Conservation (phyloP, 495 filamentous ascomycete species). For the Margaritispora aquatica region DNA sequence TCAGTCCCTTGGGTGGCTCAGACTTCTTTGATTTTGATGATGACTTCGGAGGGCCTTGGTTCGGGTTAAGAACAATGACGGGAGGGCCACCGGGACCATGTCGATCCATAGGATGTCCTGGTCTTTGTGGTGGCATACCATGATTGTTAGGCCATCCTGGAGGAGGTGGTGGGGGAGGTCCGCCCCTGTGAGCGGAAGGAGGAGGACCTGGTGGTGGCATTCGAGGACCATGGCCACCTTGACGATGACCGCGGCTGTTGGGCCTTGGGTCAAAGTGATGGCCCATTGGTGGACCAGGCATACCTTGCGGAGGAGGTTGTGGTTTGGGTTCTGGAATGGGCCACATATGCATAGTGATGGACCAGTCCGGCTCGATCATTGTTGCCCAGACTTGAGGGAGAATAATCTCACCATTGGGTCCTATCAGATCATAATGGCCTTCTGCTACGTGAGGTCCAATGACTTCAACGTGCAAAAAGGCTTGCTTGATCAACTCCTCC, state of each 20-base stretch:
- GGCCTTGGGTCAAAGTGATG: conserved; percentile 9
- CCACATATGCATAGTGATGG: conserved; percentile 89
- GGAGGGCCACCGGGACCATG: neutral
- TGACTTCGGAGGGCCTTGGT: neutral
- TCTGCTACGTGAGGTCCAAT: conserved; percentile 39
- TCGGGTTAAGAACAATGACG: conserved; percentile 11
- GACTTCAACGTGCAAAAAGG: conserved; percentile 40
- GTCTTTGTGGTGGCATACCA: conserved; percentile 1
- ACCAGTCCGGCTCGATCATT: conserved; percentile 54
- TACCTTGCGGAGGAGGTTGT: neutral
- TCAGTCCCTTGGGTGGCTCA: conserved; percentile 8
- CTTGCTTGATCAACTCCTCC: conserved; percentile 44
- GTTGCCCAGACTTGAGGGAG: conserved; percentile 47
- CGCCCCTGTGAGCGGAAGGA: conserved; percentile 4
- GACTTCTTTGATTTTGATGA: neutral
- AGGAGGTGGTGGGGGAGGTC: conserved; percentile 3
- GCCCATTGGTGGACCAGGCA: conserved; percentile 7
- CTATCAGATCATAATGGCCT: conserved; percentile 44
- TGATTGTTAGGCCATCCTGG: neutral
- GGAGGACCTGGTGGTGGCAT: conserved; percentile 9
- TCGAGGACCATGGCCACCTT: neutral
- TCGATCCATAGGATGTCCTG: neutral
- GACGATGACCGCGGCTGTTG: conserved; percentile 2
- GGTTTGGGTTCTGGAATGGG: conserved; percentile 51
- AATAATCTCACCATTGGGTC: conserved; percentile 40